These are phyloP conservation scores for Salix exigua DNA, from an alignment of 345 rosid species.

Conservation along the genomic window DNA sequence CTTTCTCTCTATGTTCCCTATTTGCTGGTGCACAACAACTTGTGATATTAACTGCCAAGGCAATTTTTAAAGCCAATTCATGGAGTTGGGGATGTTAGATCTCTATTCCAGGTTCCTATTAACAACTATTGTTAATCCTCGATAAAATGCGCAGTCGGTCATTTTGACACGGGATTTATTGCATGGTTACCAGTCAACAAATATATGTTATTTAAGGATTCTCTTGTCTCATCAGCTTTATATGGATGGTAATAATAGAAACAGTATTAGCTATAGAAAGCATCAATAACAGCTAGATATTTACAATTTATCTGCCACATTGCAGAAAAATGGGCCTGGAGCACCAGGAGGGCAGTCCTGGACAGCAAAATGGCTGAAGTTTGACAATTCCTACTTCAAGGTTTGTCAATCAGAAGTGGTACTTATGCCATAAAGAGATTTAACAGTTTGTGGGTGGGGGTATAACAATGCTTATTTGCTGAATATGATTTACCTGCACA, in stretches of 20 bases:
- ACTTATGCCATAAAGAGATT: not conserved
- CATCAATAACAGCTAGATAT: not conserved
- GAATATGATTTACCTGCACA: constrained; percentile 25
- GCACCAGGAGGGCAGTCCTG: constrained; percentile 98
- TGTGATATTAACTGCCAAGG: not conserved
- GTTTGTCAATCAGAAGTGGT: constrained; percentile 36
- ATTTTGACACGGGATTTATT: not conserved
- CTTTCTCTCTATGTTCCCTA: not conserved
- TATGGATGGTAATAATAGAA: not conserved
- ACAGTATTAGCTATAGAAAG: not conserved
- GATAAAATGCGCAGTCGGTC: not conserved
- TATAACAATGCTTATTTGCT: constrained; percentile 3
- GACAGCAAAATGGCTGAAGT: constrained; percentile 92
- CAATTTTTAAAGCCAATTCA: not conserved
- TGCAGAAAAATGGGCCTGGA: constrained; percentile 93
- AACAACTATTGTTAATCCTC: not conserved
- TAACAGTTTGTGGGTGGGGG: not conserved
- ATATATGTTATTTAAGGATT: not conserved
- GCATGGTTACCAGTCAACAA: not conserved
- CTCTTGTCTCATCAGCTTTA: not conserved
- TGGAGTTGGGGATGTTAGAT: not conserved
- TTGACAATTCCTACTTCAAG: constrained; percentile 97
- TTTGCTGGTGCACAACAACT: not conserved
- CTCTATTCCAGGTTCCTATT: not conserved
- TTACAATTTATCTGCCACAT: constrained; percentile 15